Conservation (phyloP, 305 asterid genomes). For the Ajuga reptans region DNA sequence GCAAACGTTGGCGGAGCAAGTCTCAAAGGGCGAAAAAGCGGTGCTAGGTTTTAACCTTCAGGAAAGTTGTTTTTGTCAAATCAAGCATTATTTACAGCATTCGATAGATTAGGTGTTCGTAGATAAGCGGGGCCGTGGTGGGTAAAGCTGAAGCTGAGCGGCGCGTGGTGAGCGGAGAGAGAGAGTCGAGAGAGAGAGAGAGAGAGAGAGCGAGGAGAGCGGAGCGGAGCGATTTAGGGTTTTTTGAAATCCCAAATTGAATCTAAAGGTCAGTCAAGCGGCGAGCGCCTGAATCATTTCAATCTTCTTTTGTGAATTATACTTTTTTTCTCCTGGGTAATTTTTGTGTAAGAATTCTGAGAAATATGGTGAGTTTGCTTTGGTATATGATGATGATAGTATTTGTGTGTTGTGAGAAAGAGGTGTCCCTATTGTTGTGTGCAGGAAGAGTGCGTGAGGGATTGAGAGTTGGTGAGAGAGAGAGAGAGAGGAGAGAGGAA, state of each 20-base stretch:
- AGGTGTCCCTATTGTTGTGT: conserved; percentile 70
- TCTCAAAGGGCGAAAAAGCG: background rate
- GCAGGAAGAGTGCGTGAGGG: conserved; percentile 90
- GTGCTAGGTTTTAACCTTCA: background rate
- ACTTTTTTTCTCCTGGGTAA: conserved; percentile 21
- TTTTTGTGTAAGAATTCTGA: conserved; percentile 24
- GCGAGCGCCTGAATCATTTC: conserved; percentile 27
- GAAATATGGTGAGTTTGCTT: conserved; percentile 47
- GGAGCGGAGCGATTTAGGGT: conserved; percentile 56
- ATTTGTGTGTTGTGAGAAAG: conserved; percentile 84
- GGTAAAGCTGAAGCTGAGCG: conserved; percentile 34
- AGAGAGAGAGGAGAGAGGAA: conserved; percentile 41
- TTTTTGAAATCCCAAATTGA: conserved; percentile 39
- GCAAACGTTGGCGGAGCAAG: background rate
- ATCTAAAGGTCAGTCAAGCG: conserved; percentile 56
- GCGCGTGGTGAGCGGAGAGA: conserved; percentile 37
- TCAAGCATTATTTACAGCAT: background rate
- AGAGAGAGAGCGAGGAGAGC: conserved; percentile 35
- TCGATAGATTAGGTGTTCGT: background rate
- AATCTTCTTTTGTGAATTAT: conserved; percentile 27
- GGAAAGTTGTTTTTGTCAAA: conserved; percentile 14
- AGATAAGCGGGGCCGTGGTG: conserved; percentile 11
- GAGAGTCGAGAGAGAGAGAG: conserved; percentile 30
- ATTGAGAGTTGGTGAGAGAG: conserved; percentile 53
- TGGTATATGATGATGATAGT: conserved; percentile 47